Percentiles rank a stretch among this genome's conserved stretches.
Conservation (phyloP, 2,329 filamentous ascomycete species). For the Fusarium longipes region DNA sequence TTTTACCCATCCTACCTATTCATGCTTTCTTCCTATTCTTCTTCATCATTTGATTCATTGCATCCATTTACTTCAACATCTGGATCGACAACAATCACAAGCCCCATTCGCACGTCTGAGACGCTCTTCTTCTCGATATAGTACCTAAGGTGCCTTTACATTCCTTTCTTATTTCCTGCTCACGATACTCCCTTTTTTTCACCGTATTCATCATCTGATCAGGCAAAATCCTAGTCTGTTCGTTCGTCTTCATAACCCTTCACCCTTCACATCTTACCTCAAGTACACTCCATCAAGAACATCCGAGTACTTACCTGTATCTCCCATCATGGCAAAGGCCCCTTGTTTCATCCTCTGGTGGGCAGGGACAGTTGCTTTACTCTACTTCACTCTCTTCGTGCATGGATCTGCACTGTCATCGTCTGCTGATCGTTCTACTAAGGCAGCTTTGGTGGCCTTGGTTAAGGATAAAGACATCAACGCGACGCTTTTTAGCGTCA, state of each 20-base stretch:
- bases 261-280: slow-evolving; percentile 2
- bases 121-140: slow-evolving; percentile 22
- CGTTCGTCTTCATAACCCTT: slow-evolving; percentile 13
- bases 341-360: slow-evolving; percentile 16
- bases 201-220: slow-evolving; percentile 11
- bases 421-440: slow-evolving; percentile 41
- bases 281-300: slow-evolving; percentile 4
- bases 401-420: slow-evolving; percentile 31
- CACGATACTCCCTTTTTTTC: slow-evolving; percentile 8
- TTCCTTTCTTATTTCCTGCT: slow-evolving; percentile 34
- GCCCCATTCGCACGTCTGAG: slow-evolving; percentile 21
- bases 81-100: slow-evolving; percentile 33
- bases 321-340: slow-evolving; percentile 34
- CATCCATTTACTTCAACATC: slow-evolving; percentile 28
- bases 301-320: slow-evolving; percentile 1
- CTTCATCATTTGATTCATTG: slow-evolving; percentile 36
- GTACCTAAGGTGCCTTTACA: slow-evolving; percentile 27
- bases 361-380: slow-evolving; percentile 34
- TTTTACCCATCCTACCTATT: slow-evolving; percentile 7
- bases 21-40: slow-evolving; percentile 29
- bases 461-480: slow-evolving; percentile 49
- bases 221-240: slow-evolving; percentile 18
- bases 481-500: slow-evolving; percentile 57
- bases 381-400: slow-evolving; percentile 38
- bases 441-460: slow-evolving; percentile 50